Conservation (phyloP, 1,284 basidiomycete species). For the Trichosporon sp. region DNA sequence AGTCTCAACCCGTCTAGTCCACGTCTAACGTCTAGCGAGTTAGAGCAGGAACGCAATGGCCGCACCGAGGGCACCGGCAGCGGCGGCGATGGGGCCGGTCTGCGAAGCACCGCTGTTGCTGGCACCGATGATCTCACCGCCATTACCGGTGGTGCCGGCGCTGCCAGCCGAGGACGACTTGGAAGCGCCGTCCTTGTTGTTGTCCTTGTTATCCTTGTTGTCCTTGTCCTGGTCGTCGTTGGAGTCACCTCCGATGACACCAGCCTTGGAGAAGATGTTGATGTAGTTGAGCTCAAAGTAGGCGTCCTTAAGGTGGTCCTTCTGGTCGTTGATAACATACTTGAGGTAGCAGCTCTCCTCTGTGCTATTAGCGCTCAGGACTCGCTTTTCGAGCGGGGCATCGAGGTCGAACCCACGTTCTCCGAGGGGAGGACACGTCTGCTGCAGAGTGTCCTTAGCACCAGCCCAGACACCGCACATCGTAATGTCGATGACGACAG, state of each 20-base stretch:
- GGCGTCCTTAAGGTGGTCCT: slow-evolving; percentile 64
- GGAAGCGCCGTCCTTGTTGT: not conserved
- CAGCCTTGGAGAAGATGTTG: slow-evolving; percentile 54
- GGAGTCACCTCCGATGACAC: not conserved
- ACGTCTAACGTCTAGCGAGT: not conserved
- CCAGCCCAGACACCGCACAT: slow-evolving; percentile 68
- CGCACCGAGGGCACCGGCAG: slow-evolving; percentile 6
- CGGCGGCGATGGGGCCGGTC: not conserved
- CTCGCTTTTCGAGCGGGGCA: not conserved
- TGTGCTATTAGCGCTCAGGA: slow-evolving; percentile 21
- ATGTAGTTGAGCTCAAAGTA: slow-evolving; percentile 73
- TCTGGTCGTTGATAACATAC: slow-evolving; percentile 66
- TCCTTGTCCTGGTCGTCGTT: too few relatives aligned
- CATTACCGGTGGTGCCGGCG: not conserved
- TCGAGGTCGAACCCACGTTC: slow-evolving; percentile 11
- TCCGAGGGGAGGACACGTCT: slow-evolving; percentile 63
- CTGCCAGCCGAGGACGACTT: slow-evolving; percentile 6
- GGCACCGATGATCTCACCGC: slow-evolving; percentile 1
- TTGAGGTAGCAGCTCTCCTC: slow-evolving; percentile 62
- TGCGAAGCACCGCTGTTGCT: not conserved
- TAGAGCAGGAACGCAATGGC: slow-evolving; percentile 22
- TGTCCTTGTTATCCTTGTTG: too few relatives aligned
- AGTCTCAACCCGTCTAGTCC: not conserved
- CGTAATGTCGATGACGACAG: slow-evolving; percentile 74
- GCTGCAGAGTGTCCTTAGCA: slow-evolving; percentile 61